A percentile compares a stretch with the other conserved stretches of the same genome.
phyloP scores from a whole-genome alignment of 768 basidiomycete genomes.

The Cystobasidium onofrii region DNA sequence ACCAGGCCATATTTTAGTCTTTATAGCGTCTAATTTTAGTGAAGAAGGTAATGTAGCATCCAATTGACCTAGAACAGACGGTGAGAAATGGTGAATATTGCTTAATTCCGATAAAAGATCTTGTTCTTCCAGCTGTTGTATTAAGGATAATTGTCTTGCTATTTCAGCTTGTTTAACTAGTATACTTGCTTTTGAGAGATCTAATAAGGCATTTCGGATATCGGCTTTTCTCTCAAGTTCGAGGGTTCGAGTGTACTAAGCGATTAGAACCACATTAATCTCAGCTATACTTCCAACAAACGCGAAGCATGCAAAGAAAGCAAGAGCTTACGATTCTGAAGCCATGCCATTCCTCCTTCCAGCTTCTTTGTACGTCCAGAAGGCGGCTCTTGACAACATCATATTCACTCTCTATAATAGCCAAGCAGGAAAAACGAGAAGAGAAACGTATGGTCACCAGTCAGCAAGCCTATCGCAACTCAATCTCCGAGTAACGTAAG shows the following conservation, averaged over 20 bases:
- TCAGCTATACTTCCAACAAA: no score
- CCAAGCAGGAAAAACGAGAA: no score
- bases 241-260: background rate
- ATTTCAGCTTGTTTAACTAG: background rate
- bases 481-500: no score
- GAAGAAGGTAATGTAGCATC: background rate
- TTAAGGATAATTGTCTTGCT: background rate
- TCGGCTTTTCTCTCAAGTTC: background rate
- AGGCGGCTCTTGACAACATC: background rate
- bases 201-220: background rate
- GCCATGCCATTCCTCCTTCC: background rate
- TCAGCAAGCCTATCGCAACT: no score
- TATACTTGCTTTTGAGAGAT: background rate
- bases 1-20: background rate
- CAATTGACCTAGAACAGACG: background rate
- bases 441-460: no score
- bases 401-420: conserved; percentile 3
- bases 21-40: background rate
- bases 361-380: background rate
- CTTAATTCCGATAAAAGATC: background rate
- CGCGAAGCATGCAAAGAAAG: no score
- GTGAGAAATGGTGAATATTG: background rate
- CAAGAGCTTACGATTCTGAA: conserved; percentile 10
- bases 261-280: no score
- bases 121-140: background rate